Base-by-base conservation (phyloP, 306 rosid species). In the Medicago ruthenica region DNA sequence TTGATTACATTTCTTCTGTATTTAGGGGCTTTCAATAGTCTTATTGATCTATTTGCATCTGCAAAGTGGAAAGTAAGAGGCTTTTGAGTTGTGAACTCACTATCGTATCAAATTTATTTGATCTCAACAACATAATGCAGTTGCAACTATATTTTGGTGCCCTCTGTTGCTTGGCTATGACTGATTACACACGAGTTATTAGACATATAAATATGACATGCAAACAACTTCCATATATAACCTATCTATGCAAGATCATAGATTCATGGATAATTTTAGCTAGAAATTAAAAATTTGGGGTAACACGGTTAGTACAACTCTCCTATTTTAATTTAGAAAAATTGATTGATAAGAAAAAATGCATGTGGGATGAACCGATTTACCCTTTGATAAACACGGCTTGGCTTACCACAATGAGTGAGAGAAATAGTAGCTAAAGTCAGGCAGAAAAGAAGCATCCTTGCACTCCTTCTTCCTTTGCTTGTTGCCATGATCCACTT, bases 41-140 rank as follows among this genome's bases (percentile, higher is more conserved):
- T 87, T 83, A 74, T 7, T 84, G 92, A 77, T 73, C 80, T 84
- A 66, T 69, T 87, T 50, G 93, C 93, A 74, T 89, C 97, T 88
- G 85, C 63, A 75, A 77, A 4, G 40, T 37, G 50, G 54, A 53
- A 78, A 63, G 10, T 17, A 41, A 27, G 16, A 51, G 44, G 36
- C 31, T 70, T 79, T 44, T 70, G 27, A 63, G 27, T 48, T 60
- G 3, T 60, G 60, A 54, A 64, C 41, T 59, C 12, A 45, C 45
- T 41, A 9, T n/a, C 20, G 50, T n/a, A 37, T 12, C 6, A 73
- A 18, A 66, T 64, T 51, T 44, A 17, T 17, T 42, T 57, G 24
- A 10, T 66, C 36, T 50, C 17, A 79, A 64, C 58, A 67, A 37
- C 57, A 50, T 8, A 67, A 61, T 71, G 71, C 45, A 51, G 7